phyloP scores from a whole-genome alignment of 2,329 filamentous ascomycete genomes.

The Trichophyton equinum region DNA sequence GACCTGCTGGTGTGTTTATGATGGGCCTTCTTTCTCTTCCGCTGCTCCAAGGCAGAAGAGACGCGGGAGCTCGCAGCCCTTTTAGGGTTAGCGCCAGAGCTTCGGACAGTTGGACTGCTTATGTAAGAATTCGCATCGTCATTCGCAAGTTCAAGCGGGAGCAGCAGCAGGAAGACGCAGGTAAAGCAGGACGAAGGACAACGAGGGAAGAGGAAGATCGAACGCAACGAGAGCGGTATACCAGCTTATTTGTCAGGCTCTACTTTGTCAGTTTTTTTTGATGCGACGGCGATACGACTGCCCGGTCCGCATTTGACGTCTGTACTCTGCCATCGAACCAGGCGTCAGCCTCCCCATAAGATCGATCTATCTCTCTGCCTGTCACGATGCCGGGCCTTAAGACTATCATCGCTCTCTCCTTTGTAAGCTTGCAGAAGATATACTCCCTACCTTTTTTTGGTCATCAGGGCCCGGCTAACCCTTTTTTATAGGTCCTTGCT shows the following conservation, averaged over 20 bases:
- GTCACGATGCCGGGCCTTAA: conserved; percentile 73
- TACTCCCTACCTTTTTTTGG: not conserved
- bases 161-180: not conserved
- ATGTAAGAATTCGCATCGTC: not conserved
- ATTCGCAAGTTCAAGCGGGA: not conserved
- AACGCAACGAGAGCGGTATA: not conserved
- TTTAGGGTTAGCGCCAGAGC: conserved; percentile 11
- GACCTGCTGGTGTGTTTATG: not conserved
- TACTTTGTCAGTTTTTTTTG: not conserved
- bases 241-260: not conserved
- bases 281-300: not conserved
- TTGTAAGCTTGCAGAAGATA: conserved; percentile 43
- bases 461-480: not conserved
- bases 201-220: not conserved
- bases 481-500: conserved; percentile 57
- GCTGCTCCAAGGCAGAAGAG: conserved; percentile 12
- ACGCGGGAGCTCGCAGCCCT: conserved; percentile 13
- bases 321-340: not conserved
- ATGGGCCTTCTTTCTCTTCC: not conserved
- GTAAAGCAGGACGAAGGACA: not conserved
- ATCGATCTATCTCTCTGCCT: not conserved
- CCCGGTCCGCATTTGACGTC: not conserved
- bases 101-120: not conserved
- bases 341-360: conserved; percentile 8
- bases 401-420: conserved; percentile 97